Evolutionary conservation across 164 flowering plant genomes (phyloP), one percentile per base, ranked within the genome.

Genomic region (Warburgia ugandensis): DNA sequence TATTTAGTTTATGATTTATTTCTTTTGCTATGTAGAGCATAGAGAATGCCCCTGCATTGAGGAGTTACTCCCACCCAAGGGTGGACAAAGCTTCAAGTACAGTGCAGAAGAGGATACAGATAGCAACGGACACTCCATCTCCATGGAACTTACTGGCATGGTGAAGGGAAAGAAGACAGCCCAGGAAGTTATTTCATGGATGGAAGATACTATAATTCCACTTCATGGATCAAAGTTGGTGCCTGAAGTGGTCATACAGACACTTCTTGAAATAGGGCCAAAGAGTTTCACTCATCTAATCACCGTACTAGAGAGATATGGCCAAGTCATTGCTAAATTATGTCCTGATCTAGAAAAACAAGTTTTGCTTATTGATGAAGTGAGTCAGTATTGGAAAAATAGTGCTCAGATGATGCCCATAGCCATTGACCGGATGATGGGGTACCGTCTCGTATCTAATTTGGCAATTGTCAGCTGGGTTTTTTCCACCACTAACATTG

Each of bases 351-450:
- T 69, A 48, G 97, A 89, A 35, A 82, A 70, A 66, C 99, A 94
- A 50, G 74, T 86, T 45, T 45, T 75, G 75, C 73, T 94, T 43
- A 79, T 94, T 41, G 71, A 64, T 19, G 96, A 94, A 81, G 74
- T 89, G 51, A 73, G 84, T 67, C 69, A 67, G 22, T 89, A 68
- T 54, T 94, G 99, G 99, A 82, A 74, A 66, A 86, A 83, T 62
- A 89, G 73, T 72, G 56, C 83, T 53, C 99, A 94, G 58, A 83
- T 83, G 95, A 75, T 86, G 2, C 89, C 95, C 35, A 60, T 94
- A 48, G 65, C 92, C 28, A 77, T 94, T 60, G 99, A 94, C 63
- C 69, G 99, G 55, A 94, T 94, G 99, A 94, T 94, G 99, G 96
- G 99, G 45, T 94, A 94, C 64, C 82, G 99, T 11, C 79, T 94